Base-by-base conservation (phyloP, 176 grass and related monocot species). In the Eleusine indica region DNA sequence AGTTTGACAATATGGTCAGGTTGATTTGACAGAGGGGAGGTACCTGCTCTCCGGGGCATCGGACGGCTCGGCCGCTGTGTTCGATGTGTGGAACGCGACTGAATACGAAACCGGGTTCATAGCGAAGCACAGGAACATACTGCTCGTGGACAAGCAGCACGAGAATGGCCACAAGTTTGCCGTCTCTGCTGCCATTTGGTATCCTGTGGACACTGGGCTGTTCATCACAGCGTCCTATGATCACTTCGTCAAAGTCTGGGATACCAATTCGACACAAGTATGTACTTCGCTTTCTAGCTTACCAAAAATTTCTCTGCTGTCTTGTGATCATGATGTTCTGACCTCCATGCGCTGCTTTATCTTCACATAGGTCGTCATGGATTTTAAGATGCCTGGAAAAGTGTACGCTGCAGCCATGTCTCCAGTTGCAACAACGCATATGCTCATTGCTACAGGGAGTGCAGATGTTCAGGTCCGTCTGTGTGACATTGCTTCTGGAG, bases 381-480 rank as follows among this genome's bases (percentile, higher is more conserved):
- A 98, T 82, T 98, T 95, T 70, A 98, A 95, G 85, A 93, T 98
- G 96, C 93, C 96, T 18, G 96, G 87, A 74, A 98, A 98, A 76
- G 93, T 98, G 22, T 95, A 90, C 39, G 79, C 87, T 0, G 82
- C 85, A 11, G 88, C 87, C 32, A 95, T 98, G 93, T 98, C 96
- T 84, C 79, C 85, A 25, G 56, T 95, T 62, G 89, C 96, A 9
- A 95, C 93, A 58, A 66, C 91, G 2, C 96, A 98, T 75, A 91
- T 94, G 79, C 92, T 98, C 42, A 93, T 98, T 41, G 96, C 93
- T 54, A 86, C 89, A 35, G 96, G 88, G 74, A 98, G 86, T 19
- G 88, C 93, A 42, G 96, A 98, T 83, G 92, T 95, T 78, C 92
- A 95, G 84, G 93, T 98, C 70, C 96, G 91, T 73, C 79, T 98